Evolutionary conservation across 2,329 filamentous ascomycete species (phyloP), one percentile per base, ranked within the genome.

Genomic region (Paracoccidioides brasiliensis): DNA sequence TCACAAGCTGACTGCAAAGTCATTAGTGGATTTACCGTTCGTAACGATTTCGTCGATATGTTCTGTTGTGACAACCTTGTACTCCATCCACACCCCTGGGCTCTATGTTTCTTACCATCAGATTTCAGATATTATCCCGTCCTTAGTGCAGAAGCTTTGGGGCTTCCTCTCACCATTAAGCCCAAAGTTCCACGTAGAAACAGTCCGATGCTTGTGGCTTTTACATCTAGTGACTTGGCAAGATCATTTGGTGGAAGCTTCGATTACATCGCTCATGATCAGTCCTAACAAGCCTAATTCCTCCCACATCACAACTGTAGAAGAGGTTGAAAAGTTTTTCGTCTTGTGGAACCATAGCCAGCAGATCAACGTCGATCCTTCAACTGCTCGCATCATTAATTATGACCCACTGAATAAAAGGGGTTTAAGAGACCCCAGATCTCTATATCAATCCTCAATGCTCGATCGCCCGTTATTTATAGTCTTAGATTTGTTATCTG

Each of bases 141-240:
- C 80, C 33, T 73, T 97, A 28, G 83, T 93, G 14, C 76, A 76
- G 1, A 80, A 84, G 55, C 78, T 91, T 0, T 98, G 93, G 93
- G 70, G 74, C 4, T 89, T 88, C 64, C 72, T 98, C 42, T 87
- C 89, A 0, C 84, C 88, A n/a, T 78, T 83, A 10, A 84, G 85
- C 59, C 90, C 90, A 0, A 95, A 95, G 66, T 94, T 91, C 62
- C 93, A 97, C 65, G 90, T 98, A 37, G 94, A 98, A 72, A 85
- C 90, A 15, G 88, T 94, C 7, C 83, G 87, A 56, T 85, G 83
- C 62, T 74, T 98, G 42, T 95, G 93, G 88, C 83, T 89, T 61
- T 74, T 98, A 53, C 90, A 97, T 30, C 79, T 83, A 0, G 78
- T 95, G 10, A 80, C 84, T 1, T 73, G 78, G 42, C 73, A 78